Evolutionary conservation across 345 rosid genomes (phyloP), one percentile per base, ranked within the genome.

Genomic region (Eutrema japonicum): DNA sequence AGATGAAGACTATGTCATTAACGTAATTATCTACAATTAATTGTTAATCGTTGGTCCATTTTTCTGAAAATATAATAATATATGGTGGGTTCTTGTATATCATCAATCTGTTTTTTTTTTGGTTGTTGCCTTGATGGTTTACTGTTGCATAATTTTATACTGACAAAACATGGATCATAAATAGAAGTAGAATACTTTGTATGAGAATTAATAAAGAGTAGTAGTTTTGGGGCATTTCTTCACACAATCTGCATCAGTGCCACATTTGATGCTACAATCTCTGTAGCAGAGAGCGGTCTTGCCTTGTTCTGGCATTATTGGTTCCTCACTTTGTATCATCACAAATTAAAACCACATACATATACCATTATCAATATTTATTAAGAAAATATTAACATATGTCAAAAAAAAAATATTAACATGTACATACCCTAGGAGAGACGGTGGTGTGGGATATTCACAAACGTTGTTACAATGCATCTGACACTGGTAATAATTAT

Each of bases 131-230:
- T n/a, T 47, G 3, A 18, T 18, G 30, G 16, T 26, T 41, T 11
- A 60, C 7, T 32, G 43, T 35, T 55, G 18, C 45, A 33, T 48
- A 48, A 18, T 29, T 14, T 45, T 32, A 1, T 22, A 16, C 43
- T 16, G 43, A 48, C 54, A 32, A 64, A 47, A 64, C 68, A 42
- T 61, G 37, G 42, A 61, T 60, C 49, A 60, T 41, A 22, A 38
- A 47, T 16, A 47, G 27, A 14, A 14, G 10, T 16, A 22, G 45
- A 10, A 41, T 41, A 41, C 27, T 49, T 16, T 60, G 37, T 42
- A 12, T 61, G 12, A 42, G 50, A 42, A 13, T 61, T 26, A 41
- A 41, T 26, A 60, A 42, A 26, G 35, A 60, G 48, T 7, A 22
- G 33, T 22, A 43, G 36, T 12, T 60, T 13, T 3, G 36, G 7